phyloP scores from a whole-genome alignment of 345 rosid species.

The Gossypium arboreum region DNA sequence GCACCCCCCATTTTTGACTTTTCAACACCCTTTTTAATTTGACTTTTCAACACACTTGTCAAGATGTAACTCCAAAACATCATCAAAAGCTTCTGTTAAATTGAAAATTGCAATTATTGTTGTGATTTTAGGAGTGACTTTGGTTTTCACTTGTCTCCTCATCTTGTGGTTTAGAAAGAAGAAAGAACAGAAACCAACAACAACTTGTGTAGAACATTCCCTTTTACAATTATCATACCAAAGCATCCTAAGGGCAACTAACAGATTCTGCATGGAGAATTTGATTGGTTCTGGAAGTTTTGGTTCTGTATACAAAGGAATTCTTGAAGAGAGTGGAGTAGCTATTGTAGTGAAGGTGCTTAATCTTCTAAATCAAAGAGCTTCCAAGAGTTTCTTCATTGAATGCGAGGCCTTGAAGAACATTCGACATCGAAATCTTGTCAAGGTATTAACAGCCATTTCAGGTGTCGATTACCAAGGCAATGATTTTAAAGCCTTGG shows the following conservation, averaged over 20 bases:
- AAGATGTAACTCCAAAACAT: too few relatives aligned
- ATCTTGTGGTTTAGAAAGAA: too few relatives aligned
- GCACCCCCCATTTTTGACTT: too few relatives aligned
- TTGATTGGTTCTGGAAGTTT: not conserved
- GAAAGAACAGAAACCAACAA: too few relatives aligned
- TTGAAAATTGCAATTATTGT: too few relatives aligned
- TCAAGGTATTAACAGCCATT: conserved; percentile 18
- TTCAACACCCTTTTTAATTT: too few relatives aligned
- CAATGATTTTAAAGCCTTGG: conserved; percentile 10
- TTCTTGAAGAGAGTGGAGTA: not conserved
- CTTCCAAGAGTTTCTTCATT: conserved; percentile 16
- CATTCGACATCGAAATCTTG: conserved; percentile 39
- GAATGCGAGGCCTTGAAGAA: conserved; percentile 22
- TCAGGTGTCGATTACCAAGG: not conserved
- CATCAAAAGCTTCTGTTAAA: too few relatives aligned
- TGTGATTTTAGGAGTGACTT: too few relatives aligned
- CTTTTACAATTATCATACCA: conserved; percentile 8
- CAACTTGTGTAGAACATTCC: too few relatives aligned
- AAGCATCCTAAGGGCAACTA: not conserved
- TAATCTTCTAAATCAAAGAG: conserved; percentile 33
- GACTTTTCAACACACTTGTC: too few relatives aligned
- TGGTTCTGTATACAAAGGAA: not conserved
- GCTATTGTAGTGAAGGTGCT: conserved; percentile 34
- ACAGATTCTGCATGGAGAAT: not conserved
- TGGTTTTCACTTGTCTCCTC: too few relatives aligned